Percentiles rank a stretch among this genome's conserved stretches.
Conservation (phyloP, 441 rosid genomes). For the Gossypium davidsonii region DNA sequence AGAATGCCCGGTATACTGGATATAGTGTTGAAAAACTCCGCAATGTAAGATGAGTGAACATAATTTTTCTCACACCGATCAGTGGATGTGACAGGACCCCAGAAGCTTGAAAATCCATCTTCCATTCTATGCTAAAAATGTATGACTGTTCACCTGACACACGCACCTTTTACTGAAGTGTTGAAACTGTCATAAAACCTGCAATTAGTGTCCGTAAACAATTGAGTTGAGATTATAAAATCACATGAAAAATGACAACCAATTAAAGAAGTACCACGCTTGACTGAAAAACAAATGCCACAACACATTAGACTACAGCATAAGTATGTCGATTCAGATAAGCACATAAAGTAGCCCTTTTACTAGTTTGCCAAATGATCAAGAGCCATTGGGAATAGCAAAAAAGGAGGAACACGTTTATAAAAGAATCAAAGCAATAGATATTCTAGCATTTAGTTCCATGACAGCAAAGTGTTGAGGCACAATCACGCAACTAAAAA, state of each 20-base stretch:
- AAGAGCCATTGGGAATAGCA: neutral
- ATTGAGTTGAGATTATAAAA: neutral
- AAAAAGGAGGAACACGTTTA: neutral
- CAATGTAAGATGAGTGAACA: conserved; percentile 68
- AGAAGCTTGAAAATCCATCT: conserved; percentile 67
- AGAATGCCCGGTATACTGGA: conserved; percentile 75
- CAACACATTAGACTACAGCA: neutral
- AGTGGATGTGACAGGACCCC: conserved; percentile 93
- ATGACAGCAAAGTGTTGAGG: neutral
- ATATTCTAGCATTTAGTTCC: neutral
- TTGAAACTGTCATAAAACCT: conserved; percentile 26
- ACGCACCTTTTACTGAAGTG: conserved; percentile 12
- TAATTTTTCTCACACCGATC: conserved; percentile 91
- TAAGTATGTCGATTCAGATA: neutral
- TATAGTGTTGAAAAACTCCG: conserved; percentile 81
- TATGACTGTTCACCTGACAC: conserved; percentile 16
- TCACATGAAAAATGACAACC: neutral
- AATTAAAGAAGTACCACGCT: neutral
- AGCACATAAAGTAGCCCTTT: neutral
- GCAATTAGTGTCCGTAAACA: conserved; percentile 11
- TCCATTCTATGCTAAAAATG: conserved; percentile 46
- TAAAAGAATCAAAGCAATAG: neutral
- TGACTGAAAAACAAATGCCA: neutral
- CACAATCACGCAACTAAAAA: neutral
- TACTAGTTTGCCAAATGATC: neutral